Percentiles rank a stretch among this genome's conserved stretches.
These are phyloP conservation scores for Populus hybrid DNA, from an alignment of 441 rosid species.

Conservation along the genomic window DNA sequence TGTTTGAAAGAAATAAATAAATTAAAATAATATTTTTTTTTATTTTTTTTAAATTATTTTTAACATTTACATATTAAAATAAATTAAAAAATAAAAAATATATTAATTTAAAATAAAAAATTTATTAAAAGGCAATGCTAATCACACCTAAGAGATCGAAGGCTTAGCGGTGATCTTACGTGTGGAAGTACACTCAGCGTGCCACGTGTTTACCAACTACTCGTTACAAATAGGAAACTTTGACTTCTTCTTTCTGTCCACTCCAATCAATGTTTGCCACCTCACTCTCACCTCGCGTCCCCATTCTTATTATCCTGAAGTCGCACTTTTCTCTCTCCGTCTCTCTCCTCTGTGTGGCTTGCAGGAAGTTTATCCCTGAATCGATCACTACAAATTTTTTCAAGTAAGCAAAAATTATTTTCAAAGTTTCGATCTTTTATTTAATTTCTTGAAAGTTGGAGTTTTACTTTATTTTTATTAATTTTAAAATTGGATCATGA, in stretches of 20 bases:
- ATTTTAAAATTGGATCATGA: not conserved
- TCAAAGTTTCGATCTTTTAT: constrained; percentile 5
- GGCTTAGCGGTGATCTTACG: constrained; percentile 26
- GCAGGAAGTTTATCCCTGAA: constrained; percentile 23
- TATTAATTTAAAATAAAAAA: too few species aligned
- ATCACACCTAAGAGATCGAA: too few species aligned
- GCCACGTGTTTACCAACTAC: constrained; percentile 26
- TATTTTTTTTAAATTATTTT: too few species aligned
- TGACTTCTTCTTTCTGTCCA: constrained; percentile 25
- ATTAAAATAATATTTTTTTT: too few species aligned
- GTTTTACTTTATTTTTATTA: not conserved
- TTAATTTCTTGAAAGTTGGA: not conserved
- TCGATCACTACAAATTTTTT: constrained; percentile 31
- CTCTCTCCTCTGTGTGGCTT: constrained; percentile 13
- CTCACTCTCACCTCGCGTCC: constrained; percentile 43
- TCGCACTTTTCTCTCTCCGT: constrained; percentile 26
- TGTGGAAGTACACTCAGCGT: constrained; percentile 27
- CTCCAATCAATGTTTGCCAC: constrained; percentile 43
- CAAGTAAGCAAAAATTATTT: constrained; percentile 37
- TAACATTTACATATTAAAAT: too few species aligned
- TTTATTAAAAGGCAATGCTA: too few species aligned
- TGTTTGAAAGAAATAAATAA: too few species aligned
- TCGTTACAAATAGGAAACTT: constrained; percentile 8
- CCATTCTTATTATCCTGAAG: constrained; percentile 52
- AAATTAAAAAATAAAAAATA: too few species aligned